phyloP scores from a whole-genome alignment of 768 basidiomycete species.

The Tricholoma sp. region DNA sequence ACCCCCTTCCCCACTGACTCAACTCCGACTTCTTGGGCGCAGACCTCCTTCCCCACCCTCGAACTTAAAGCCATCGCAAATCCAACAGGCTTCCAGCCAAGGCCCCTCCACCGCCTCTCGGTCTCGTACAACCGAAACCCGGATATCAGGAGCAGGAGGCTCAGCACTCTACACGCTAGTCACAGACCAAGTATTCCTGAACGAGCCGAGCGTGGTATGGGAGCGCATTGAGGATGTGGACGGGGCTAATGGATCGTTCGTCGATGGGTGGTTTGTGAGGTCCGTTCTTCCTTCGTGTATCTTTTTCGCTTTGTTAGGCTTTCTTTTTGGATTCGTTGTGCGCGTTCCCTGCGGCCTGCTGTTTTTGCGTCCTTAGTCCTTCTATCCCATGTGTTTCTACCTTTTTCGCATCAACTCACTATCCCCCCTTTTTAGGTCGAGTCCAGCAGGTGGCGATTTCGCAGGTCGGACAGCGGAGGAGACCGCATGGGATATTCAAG shows the following conservation, averaged over 20 bases:
- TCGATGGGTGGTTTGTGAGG: conserved; percentile 61
- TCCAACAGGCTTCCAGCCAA: not conserved
- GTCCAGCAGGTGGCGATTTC: conserved; percentile 76
- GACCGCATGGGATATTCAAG: conserved; percentile 46
- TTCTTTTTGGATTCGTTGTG: too few relatives aligned
- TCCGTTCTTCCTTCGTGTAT: not conserved
- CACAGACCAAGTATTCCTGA: conserved; percentile 77
- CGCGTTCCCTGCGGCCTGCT: too few relatives aligned
- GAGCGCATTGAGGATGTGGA: conserved; percentile 88
- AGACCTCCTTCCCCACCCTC: not conserved
- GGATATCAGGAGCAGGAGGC: conserved; percentile 7
- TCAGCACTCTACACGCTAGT: conserved; percentile 73
- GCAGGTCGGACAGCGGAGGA: conserved; percentile 69
- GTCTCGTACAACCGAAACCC: conserved; percentile 4
- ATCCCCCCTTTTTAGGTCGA: conserved; percentile 27
- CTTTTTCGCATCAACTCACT: not conserved
- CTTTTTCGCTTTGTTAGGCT: too few relatives aligned
- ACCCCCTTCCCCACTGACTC: not conserved
- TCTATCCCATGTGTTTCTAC: too few relatives aligned
- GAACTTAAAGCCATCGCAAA: not conserved
- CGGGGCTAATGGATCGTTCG: conserved; percentile 71
- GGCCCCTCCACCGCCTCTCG: not conserved
- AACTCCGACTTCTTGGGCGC: not conserved
- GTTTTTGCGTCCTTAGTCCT: too few relatives aligned
- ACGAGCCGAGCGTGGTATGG: conserved; percentile 83